Evolutionary conservation across 2,329 filamentous ascomycete species (phyloP).

Genomic region (Sarocladium oryzae): DNA sequence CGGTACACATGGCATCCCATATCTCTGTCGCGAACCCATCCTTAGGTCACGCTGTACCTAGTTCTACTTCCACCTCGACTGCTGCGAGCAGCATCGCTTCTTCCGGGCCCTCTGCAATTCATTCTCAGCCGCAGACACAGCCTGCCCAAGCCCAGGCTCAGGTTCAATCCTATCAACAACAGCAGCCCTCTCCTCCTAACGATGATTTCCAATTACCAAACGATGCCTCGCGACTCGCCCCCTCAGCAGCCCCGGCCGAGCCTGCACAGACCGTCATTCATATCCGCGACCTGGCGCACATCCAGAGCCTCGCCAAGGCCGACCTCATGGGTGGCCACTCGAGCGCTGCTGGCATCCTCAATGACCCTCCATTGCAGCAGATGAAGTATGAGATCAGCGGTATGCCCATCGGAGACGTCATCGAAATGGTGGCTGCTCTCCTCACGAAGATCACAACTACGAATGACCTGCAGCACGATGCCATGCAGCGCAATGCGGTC

Average conservation of each 20-base stretch:
- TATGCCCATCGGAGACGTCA: conserved; percentile 96
- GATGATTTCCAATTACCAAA: conserved; percentile 29
- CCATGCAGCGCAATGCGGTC: conserved; percentile 66
- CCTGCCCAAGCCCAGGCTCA: conserved; percentile 8
- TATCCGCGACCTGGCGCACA: conserved; percentile 83
- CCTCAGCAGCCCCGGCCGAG: conserved; percentile 19
- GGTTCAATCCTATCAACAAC: conserved; percentile 12
- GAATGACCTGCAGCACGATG: conserved; percentile 91
- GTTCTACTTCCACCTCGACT: neutral
- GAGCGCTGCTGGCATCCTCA: conserved; percentile 31
- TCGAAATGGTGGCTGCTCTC: conserved; percentile 96
- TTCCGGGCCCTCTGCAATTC: neutral
- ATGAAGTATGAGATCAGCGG: conserved; percentile 88
- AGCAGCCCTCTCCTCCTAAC: conserved; percentile 29
- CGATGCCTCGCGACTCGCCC: conserved; percentile 15
- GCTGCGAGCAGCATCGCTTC: neutral
- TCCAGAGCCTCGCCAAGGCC: conserved; percentile 79
- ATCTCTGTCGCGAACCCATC: neutral
- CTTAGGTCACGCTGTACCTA: neutral
- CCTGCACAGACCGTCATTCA: conserved; percentile 55
- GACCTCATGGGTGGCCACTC: conserved; percentile 55
- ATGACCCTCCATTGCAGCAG: conserved; percentile 45
- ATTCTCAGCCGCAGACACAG: conserved; percentile 9
- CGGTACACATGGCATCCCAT: conserved; percentile 8
- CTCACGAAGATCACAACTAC: conserved; percentile 96